These are phyloP conservation scores for Fusarium armeniacum DNA, from an alignment of 2,329 filamentous ascomycete species.

Conservation along the genomic window DNA sequence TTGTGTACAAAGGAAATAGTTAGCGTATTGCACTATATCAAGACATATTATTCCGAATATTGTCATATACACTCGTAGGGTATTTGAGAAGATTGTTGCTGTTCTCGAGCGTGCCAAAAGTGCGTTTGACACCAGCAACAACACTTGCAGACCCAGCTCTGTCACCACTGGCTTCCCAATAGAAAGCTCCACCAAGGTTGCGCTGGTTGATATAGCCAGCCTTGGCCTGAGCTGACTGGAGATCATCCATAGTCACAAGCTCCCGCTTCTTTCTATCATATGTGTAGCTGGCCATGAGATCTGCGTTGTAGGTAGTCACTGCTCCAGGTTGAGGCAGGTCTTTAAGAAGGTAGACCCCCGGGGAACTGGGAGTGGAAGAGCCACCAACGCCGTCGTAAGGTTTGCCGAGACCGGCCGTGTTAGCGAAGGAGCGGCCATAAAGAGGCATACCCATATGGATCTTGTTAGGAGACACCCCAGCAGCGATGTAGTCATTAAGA, in stretches of 20 bases:
- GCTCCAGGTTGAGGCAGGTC: constrained; percentile 74
- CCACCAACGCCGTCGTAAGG: constrained; percentile 73
- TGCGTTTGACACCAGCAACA: constrained; percentile 65
- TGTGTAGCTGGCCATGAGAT: constrained; percentile 76
- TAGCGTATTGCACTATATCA: constrained; percentile 13
- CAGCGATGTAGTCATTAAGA: constrained; percentile 64
- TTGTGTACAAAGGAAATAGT: constrained; percentile 15
- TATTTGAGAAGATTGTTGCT: constrained; percentile 67
- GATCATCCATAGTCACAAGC: constrained; percentile 79
- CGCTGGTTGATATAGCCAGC: constrained; percentile 71
- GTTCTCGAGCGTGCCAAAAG: constrained; percentile 64
- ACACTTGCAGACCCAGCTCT: constrained; percentile 66
- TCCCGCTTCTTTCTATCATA: constrained; percentile 72
- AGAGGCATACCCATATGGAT: constrained; percentile 83
- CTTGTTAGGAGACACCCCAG: constrained; percentile 72
- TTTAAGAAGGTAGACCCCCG: constrained; percentile 80
- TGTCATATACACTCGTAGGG: constrained; percentile 70
- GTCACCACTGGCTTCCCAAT: constrained; percentile 86
- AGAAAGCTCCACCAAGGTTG: constrained; percentile 81
- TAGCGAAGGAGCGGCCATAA: constrained; percentile 81
- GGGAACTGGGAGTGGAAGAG: constrained; percentile 68
- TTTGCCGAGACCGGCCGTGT: constrained; percentile 76
- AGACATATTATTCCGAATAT: constrained; percentile 62
- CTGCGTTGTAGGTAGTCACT: constrained; percentile 67
- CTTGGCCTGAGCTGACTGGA: constrained; percentile 71